Conservation (phyloP, 1,139 yeast genomes). For the Saccharomyces uvarum region DNA sequence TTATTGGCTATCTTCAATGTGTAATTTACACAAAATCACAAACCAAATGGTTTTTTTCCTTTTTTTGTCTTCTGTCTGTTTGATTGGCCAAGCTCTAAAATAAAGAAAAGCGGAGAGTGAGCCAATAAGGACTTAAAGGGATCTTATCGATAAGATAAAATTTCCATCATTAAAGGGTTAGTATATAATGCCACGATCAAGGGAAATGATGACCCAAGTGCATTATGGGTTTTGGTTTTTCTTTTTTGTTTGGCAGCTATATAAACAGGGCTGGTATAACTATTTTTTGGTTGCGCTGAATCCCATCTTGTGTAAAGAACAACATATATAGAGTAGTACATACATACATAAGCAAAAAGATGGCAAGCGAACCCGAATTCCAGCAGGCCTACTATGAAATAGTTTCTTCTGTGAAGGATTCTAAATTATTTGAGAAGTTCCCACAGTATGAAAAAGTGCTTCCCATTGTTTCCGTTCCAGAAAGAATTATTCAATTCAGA, state of each 20-base stretch:
- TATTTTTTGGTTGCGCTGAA: no score
- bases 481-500: conserved; percentile 92
- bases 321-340: background rate
- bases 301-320: no score
- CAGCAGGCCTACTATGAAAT: conserved; percentile 97
- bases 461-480: conserved; percentile 89
- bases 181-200: background rate
- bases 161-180: background rate
- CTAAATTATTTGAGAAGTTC: conserved; percentile 77
- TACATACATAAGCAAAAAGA: conserved; percentile 12
- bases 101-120: background rate
- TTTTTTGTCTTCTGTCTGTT: background rate
- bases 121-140: background rate
- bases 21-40: background rate
- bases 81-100: background rate
- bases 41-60: background rate
- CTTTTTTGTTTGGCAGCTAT: background rate
- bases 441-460: conserved; percentile 87
- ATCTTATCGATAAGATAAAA: background rate
- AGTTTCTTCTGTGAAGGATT: conserved; percentile 77
- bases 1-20: background rate
- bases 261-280: background rate
- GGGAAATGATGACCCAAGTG: background rate
- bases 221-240: background rate
- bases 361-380: conserved; percentile 77